phyloP scores from a whole-genome alignment of 2,329 filamentous ascomycete species.

The Verticillium isaacii region DNA sequence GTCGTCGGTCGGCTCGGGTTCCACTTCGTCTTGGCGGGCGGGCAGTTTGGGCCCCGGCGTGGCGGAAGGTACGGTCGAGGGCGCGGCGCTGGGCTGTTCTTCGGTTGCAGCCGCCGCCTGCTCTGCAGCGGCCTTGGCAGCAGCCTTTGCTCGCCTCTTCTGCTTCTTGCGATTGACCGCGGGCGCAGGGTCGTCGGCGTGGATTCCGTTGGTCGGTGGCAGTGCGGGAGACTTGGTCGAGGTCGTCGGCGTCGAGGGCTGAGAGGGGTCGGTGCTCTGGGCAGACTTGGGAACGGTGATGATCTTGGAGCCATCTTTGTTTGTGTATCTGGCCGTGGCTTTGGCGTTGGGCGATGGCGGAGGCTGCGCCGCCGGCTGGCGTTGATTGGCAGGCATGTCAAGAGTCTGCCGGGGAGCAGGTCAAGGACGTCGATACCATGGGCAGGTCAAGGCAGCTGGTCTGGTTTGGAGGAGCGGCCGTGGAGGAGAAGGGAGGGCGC shows the following conservation, averaged over 20 bases:
- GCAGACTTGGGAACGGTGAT: conserved; percentile 58
- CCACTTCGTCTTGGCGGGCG: conserved; percentile 42
- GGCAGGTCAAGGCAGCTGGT: conserved; percentile 17
- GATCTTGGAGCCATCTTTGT: conserved; percentile 66
- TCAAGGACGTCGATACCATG: conserved; percentile 31
- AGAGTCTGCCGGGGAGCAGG: conserved; percentile 25
- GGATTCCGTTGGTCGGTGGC: conserved; percentile 6
- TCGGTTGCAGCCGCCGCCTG: conserved; percentile 21
- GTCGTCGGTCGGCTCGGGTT: conserved; percentile 53
- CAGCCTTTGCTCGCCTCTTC: conserved; percentile 84
- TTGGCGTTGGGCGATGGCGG: conserved; percentile 49
- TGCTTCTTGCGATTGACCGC: conserved; percentile 89
- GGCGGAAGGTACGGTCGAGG: conserved; percentile 25
- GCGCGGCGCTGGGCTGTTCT: not conserved
- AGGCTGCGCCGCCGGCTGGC: conserved; percentile 41
- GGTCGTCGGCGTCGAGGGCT: conserved; percentile 45
- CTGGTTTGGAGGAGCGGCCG: conserved; percentile 2
- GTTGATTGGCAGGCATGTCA: conserved; percentile 48
- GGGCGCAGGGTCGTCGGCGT: conserved; percentile 29
- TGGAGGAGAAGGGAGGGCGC: conserved; percentile 1
- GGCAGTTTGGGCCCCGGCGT: conserved; percentile 18
- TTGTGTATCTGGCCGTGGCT: conserved; percentile 57
- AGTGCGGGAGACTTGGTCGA: conserved; percentile 26
- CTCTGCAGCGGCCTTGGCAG: conserved; percentile 53
- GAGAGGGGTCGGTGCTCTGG: conserved; percentile 45